These are phyloP conservation scores for Biscogniauxia sp. DNA, from an alignment of 2,329 filamentous ascomycete species.

Conservation along the genomic window DNA sequence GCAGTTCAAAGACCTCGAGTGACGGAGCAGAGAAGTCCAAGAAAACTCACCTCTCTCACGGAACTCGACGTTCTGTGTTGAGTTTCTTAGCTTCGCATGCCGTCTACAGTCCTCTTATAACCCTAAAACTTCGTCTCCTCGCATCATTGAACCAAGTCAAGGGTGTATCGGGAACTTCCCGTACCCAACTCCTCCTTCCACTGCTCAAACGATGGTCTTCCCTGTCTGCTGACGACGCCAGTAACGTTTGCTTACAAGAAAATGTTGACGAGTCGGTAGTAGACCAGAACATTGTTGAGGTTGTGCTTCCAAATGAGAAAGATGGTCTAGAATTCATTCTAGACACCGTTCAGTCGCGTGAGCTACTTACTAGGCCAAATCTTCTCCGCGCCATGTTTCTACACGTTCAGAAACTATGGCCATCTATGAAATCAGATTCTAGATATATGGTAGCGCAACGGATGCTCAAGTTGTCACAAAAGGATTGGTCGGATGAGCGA, in stretches of 20 bases:
- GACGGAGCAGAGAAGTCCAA: conserved; percentile 43
- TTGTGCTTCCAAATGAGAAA: conserved; percentile 53
- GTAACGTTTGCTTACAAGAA: conserved; percentile 45
- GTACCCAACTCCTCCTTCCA: conserved; percentile 75
- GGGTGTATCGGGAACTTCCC: conserved; percentile 64
- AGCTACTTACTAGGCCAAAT: conserved; percentile 44
- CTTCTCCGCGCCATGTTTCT: conserved; percentile 65
- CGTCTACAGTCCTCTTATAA: conserved; percentile 63
- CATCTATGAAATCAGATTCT: conserved; percentile 62
- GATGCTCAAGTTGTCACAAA: conserved; percentile 61
- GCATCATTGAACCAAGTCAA: conserved; percentile 70
- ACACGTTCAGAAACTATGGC: conserved; percentile 71
- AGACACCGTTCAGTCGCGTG: conserved; percentile 42
- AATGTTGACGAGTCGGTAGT: conserved; percentile 42
- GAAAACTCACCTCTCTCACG: conserved; percentile 55
- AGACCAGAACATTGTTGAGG: conserved; percentile 46
- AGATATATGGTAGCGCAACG: conserved; percentile 59
- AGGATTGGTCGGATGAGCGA: conserved; percentile 35
- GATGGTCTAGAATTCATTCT: conserved; percentile 53
- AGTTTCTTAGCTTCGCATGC: conserved; percentile 73
- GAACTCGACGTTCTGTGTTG: conserved; percentile 63
- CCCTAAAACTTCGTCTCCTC: conserved; percentile 71
- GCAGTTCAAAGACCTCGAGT: conserved; percentile 30
- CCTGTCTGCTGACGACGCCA: conserved; percentile 50
- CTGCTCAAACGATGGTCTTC: conserved; percentile 67